Evolutionary conservation across 495 filamentous ascomycete species (phyloP), one percentile per base, ranked within the genome.

Genomic region (Bacidia gigantensis): DNA sequence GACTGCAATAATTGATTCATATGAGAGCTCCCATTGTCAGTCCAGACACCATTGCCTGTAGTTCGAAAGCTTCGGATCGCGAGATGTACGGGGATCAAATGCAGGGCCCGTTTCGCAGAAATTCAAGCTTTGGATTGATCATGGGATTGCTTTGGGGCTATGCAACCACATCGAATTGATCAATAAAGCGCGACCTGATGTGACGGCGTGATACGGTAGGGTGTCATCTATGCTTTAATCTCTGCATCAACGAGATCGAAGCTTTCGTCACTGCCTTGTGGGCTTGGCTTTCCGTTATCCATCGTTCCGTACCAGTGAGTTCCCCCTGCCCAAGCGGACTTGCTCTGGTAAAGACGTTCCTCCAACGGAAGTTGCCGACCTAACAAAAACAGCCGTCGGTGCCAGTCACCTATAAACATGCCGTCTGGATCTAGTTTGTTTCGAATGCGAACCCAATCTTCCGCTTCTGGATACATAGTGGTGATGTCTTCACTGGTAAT

Each of bases 361-460:
- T 72, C 65, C 20, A 80, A 61, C 26, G 70, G 63, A 10, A 76
- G 60, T 24, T 51, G 41, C 22, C 58, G 50, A 26, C 60, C 58
- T 10, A 63, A 62, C 17, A 89, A 71, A n/a, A 97, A 66, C 52
- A 77, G 76, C 39, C 80, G 74, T 41, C 80, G 71, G 64, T 96
- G 84, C 92, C 90, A 98, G 50, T 87, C 82, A 9, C 89, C 89
- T 14, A 88, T 72, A 68, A 98, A 98, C 76, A 96, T 80, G 44
- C 90, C 89, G 46, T 90, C 79, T 0, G 87, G 84, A 64, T 98
- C 92, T n/a, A 82, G 79, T 50, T 80, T 76, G 39, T 81, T 68
- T 18, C 88, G 71, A 11, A 94, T 73, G 47, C 72, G 67, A 32
- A 80, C 66, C 80, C 83, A 96, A 50, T 73, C 66, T 26, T 68